A percentile compares a stretch with the other conserved stretches of the same genome.
phyloP scores from a whole-genome alignment of 2,329 filamentous ascomycete species.

The Alternaria angustiovoidea region DNA sequence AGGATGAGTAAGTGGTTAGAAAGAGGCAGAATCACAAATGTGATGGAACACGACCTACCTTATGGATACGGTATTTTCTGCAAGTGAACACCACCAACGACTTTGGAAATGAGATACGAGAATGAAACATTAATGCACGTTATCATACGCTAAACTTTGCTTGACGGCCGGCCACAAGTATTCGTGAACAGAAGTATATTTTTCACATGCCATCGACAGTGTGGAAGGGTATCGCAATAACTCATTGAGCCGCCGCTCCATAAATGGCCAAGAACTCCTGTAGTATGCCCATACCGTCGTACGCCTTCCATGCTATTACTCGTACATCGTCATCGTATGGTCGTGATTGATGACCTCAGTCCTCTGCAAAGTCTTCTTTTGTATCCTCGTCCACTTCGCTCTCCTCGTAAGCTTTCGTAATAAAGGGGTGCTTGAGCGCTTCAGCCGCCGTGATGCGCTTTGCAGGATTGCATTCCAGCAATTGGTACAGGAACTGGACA shows the following conservation, averaged over 20 bases:
- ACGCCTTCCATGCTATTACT: slow-evolving; percentile 37
- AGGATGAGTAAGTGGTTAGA: background rate
- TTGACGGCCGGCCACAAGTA: background rate
- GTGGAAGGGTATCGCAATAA: slow-evolving; percentile 44
- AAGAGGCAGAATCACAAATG: background rate
- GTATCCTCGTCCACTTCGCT: slow-evolving; percentile 46
- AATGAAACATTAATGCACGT: background rate
- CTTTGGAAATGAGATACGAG: background rate
- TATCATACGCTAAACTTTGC: background rate
- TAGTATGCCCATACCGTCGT: slow-evolving; percentile 30
- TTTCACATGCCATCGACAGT: slow-evolving; percentile 1
- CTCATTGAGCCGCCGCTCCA: slow-evolving; percentile 22
- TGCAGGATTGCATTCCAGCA: slow-evolving; percentile 78
- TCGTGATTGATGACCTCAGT: slow-evolving; percentile 24
- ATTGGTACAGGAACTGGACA: slow-evolving; percentile 73
- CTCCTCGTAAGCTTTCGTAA: slow-evolving; percentile 52
- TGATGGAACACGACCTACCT: background rate
- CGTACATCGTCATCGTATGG: slow-evolving; percentile 25
- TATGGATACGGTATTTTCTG: background rate
- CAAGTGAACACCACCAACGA: background rate
- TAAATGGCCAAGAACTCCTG: slow-evolving; percentile 41
- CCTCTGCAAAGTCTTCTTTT: slow-evolving; percentile 38
- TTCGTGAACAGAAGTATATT: background rate
- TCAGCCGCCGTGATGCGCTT: slow-evolving; percentile 78
- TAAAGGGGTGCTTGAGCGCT: slow-evolving; percentile 76